Evolutionary conservation across 345 rosid genomes (phyloP).

Genomic region (Arabidopsis suecica): DNA sequence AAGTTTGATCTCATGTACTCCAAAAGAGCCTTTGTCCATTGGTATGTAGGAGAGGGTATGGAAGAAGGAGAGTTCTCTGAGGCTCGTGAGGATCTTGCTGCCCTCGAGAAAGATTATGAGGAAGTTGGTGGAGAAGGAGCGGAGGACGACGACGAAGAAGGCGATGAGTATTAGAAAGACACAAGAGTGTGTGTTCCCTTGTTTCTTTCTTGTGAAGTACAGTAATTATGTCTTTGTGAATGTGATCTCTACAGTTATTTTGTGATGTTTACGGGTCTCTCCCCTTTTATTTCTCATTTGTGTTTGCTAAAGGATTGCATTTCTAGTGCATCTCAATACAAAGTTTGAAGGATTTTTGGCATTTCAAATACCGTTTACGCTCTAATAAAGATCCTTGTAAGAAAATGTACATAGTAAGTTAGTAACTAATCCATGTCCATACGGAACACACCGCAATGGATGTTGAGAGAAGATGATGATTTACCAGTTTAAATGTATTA

Average conservation of each 20-base stretch:
- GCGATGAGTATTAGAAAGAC: constrained; percentile 51
- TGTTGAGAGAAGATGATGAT: background rate
- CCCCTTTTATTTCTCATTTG: background rate
- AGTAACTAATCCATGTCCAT: background rate
- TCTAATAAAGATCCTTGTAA: background rate
- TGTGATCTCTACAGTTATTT: background rate
- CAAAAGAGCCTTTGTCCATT: constrained; percentile 84
- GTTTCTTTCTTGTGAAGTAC: constrained; percentile 25
- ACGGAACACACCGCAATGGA: background rate
- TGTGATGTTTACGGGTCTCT: constrained; percentile 2
- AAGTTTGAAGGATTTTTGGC: background rate
- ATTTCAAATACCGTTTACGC: background rate
- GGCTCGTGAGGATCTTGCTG: constrained; percentile 90
- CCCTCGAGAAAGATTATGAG: constrained; percentile 86
- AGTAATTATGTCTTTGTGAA: background rate
- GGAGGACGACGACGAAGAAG: constrained; percentile 62
- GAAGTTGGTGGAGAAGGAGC: constrained; percentile 81
- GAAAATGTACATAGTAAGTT: background rate
- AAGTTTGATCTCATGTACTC: constrained; percentile 89
- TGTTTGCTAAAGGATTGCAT: background rate
- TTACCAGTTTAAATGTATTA: background rate
- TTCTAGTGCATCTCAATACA: background rate
- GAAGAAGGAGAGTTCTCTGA: constrained; percentile 93
- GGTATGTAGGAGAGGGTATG: constrained; percentile 97
- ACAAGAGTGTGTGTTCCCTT: background rate